Base-by-base conservation (phyloP, 1,284 basidiomycete species). In the Ceratobasidium sp. region DNA sequence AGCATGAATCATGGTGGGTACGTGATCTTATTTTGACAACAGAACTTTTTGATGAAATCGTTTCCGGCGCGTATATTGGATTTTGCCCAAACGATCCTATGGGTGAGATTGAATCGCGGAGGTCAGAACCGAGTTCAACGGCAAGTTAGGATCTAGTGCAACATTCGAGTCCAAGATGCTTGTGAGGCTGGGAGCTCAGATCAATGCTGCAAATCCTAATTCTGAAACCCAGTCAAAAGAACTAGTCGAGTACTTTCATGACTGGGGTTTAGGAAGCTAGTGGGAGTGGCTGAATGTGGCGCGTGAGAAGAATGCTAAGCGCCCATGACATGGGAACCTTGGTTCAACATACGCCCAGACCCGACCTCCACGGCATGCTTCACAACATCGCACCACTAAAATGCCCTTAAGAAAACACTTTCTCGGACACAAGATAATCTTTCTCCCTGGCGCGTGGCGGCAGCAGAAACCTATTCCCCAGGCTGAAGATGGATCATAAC, bases 401-500 rank as follows among this genome's bases (percentile, higher is more conserved):
- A 39, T 14, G 14, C 36, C 36, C 6, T 6, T 39, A 39, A 6
- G 6, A 50, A 5, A 21, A 6, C 21, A 26, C 21, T 21, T 23
- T 26, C 48, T 23, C 14, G 14, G 16, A 9, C 4, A 26, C 14
- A n/a, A n/a, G n/a, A n/a, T n/a, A n/a, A n/a, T n/a, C n/a, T n/a
- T n/a, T n/a, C n/a, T 28, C 52, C 23, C 30, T 4, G 28, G 34
- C 28, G 28, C 52, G 26, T 18, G 28, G 4, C 30, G 28, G 30
- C 52, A 55, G 52, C 52, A 10, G 26, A 55, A 55, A 55, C 52
- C 18, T 14, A 34, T 14, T 30, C 30, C 28, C 28, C 23, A 9
- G 43, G 52, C 52, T 55, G 36, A 59, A 59, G 34, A 43, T 59
- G 57, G 34, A 59, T 59, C 39, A 28, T 59, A 41, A 23, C 57